phyloP scores from a whole-genome alignment of 2,329 filamentous ascomycete species.

The Chrysoporthe puriensis region DNA sequence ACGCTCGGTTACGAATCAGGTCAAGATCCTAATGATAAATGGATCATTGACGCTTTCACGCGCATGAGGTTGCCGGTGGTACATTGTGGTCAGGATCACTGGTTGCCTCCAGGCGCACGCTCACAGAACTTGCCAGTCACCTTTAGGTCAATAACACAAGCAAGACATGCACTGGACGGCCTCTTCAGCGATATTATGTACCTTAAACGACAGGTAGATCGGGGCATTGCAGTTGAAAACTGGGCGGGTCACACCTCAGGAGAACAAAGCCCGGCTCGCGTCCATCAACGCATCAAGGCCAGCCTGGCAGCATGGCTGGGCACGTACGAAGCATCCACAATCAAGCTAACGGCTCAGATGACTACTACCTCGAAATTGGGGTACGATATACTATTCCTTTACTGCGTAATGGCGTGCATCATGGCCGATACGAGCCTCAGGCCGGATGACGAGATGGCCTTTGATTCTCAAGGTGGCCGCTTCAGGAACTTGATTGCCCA shows the following conservation, averaged over 20 bases:
- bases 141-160: neutral
- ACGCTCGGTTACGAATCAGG: neutral
- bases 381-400: constrained; percentile 40
- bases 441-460: constrained; percentile 39
- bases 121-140: constrained; percentile 21
- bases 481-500: constrained; percentile 41
- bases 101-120: neutral
- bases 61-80: constrained; percentile 36
- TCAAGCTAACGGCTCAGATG: constrained; percentile 33
- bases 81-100: constrained; percentile 34
- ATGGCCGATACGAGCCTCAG: constrained; percentile 44
- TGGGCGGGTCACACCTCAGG: neutral
- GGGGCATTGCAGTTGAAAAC: neutral
- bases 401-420: constrained; percentile 48
- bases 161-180: neutral
- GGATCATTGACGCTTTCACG: constrained; percentile 48
- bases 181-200: neutral
- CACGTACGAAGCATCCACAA: neutral
- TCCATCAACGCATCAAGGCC: neutral
- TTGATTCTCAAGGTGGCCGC: constrained; percentile 39
- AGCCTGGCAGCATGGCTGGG: neutral
- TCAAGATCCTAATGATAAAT: constrained; percentile 39
- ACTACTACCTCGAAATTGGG: constrained; percentile 8
- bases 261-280: neutral
- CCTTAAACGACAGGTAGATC: neutral